Evolutionary conservation across 2,329 filamentous ascomycete species (phyloP).

Genomic region (Zymoseptoria tritici): DNA sequence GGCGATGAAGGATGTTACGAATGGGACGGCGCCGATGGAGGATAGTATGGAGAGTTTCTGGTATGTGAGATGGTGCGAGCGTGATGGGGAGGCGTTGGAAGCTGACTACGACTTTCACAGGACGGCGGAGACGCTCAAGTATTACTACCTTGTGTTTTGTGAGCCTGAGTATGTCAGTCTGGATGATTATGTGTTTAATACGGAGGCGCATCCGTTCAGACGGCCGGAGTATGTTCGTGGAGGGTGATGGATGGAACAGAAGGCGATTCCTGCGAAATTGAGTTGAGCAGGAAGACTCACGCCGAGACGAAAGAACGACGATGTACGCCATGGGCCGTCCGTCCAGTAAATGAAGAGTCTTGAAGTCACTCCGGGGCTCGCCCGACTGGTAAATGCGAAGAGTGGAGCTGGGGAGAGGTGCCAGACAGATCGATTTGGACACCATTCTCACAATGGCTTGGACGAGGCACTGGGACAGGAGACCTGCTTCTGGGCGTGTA

Average conservation of each 20-base stretch:
- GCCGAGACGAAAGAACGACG: too few relatives aligned
- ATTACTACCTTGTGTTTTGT: conserved; percentile 43
- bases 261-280: not conserved
- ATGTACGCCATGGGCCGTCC: too few relatives aligned
- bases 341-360: too few relatives aligned
- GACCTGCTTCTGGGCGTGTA: too few relatives aligned
- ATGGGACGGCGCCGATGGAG: conserved; percentile 34
- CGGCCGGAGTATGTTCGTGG: not conserved
- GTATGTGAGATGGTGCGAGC: conserved; percentile 34
- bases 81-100: conserved; percentile 23
- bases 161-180: conserved; percentile 37
- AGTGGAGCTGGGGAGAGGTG: too few relatives aligned
- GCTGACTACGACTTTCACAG: not conserved
- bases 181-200: conserved; percentile 45
- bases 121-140: conserved; percentile 44
- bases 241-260: not conserved
- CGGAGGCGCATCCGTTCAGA: conserved; percentile 43
- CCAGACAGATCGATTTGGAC: too few relatives aligned
- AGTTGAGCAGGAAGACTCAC: not conserved
- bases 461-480: too few relatives aligned
- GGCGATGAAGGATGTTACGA: conserved; percentile 58
- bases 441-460: too few relatives aligned
- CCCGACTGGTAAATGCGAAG: too few relatives aligned
- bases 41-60: conserved; percentile 72
- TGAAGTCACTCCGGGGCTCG: too few relatives aligned